A percentile compares a stretch with the other conserved stretches of the same genome.
Evolutionary conservation across 176 grass and related monocot species (phyloP).

Genomic region (Oryza glaberrima): DNA sequence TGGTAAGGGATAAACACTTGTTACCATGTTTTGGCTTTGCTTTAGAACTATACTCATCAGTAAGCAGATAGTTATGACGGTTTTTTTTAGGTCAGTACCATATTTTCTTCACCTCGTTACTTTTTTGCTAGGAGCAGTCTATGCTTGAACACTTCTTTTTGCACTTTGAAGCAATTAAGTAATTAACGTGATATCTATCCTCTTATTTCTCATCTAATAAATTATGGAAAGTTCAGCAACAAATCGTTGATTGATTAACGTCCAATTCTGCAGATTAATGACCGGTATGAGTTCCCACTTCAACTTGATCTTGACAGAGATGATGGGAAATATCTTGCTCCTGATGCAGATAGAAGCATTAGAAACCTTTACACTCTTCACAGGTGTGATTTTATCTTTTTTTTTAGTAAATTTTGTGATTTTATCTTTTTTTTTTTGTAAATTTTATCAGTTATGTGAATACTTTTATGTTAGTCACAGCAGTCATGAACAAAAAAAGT

Average conservation of each 20-base stretch:
- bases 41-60: conserved; percentile 14
- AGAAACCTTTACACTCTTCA: conserved; percentile 96
- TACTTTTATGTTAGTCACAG: conserved; percentile 10
- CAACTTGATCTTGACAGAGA: conserved; percentile 95
- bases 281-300: conserved; percentile 91
- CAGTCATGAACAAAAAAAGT: conserved; percentile 17
- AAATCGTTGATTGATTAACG: conserved; percentile 17
- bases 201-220: conserved; percentile 15
- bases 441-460: conserved; percentile 20
- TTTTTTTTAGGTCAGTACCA: conserved; percentile 25
- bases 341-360: conserved; percentile 86
- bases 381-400: conserved; percentile 52
- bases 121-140: conserved; percentile 11
- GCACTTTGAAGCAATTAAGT: conserved; percentile 26
- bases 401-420: not conserved
- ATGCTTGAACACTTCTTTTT: conserved; percentile 8
- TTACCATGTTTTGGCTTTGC: not conserved
- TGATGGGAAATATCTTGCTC: conserved; percentile 92
- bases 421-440: not conserved
- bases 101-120: not conserved
- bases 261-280: conserved; percentile 80
- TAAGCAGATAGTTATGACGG: conserved; percentile 5
- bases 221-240: conserved; percentile 11
- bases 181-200: conserved; percentile 21
- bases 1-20: conserved; percentile 2